Evolutionary conservation across 2,329 filamentous ascomycete species (phyloP), one percentile per base, ranked within the genome.

Genomic region (Exserohilum turcica): DNA sequence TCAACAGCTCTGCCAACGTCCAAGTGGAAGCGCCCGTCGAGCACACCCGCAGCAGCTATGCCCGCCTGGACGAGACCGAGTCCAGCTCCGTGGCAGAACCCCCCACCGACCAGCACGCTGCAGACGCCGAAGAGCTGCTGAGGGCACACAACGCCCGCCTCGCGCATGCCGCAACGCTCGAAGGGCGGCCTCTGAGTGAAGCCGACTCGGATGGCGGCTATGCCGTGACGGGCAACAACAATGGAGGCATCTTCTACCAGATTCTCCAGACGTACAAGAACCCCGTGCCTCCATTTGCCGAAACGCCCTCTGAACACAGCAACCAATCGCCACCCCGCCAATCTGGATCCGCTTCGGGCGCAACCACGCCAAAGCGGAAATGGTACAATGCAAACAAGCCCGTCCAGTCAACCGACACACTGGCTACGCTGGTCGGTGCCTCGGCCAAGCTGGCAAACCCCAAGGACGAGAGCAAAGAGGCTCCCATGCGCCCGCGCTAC

Each of bases 181-280:
- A 51, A 2, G 15, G 35, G 12, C 47, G 32, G 15, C 43, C 54
- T 5, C n/a, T 37, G 33, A 56, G 53, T 21, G 43, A 52, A 6
- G 48, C 43, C 1, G 54, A 60, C 19, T 52, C 57, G 6, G 63
- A 68, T 16, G 62, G 63, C 9, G 46, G 45, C 27, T 70, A 69
- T 37, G 60, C 66, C 13, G 63, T 65, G 13, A 65, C 66, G 1
- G 65, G 67, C n/a, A 67, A 63, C 47, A 53, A 56, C 12, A 61
- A 66, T 21, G 68, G 68, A 15, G 68, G 68, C 24, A 55, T 71
- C 49, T 70, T 71, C 48, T 70, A 70, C 49, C 67, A 70, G 31
- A 56, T 71, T 6, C 63, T 71, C 7, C 66, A 71, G 47, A 67
- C 68, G 18, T 71, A 71, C 54, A 67, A 67, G 54, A 62, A 52